These are phyloP conservation scores for Aquilaria sinensis DNA, from an alignment of 345 rosid genomes.

Conservation along the genomic window DNA sequence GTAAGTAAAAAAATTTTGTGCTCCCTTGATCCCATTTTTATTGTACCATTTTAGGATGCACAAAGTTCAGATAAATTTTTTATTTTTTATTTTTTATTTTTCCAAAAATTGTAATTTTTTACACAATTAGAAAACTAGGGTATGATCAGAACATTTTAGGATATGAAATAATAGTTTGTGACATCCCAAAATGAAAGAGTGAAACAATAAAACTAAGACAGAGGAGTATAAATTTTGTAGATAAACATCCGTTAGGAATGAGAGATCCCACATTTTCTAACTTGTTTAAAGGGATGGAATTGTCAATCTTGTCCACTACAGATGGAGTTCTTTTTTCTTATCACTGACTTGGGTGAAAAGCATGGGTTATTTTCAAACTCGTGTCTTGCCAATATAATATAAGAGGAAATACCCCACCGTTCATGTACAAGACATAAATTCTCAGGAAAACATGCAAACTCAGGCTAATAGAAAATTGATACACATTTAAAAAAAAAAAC, in stretches of 20 bases:
- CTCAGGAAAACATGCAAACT: slow-evolving; percentile 31
- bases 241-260: background rate
- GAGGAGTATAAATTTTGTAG: background rate
- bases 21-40: too few species aligned
- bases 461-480: background rate
- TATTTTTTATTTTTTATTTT: too few species aligned
- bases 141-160: too few species aligned
- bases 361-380: slow-evolving; percentile 17
- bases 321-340: background rate
- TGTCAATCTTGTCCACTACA: background rate
- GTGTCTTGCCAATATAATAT: slow-evolving; percentile 10
- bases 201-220: background rate
- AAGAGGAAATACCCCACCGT: slow-evolving; percentile 32
- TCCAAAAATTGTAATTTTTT: too few species aligned
- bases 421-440: slow-evolving; percentile 28
- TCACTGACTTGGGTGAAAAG: slow-evolving; percentile 22
- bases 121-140: too few species aligned
- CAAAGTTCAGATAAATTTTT: too few species aligned
- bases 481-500: background rate
- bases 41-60: too few species aligned
- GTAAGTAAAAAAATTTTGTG: too few species aligned
- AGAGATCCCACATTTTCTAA: background rate
- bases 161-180: too few species aligned
- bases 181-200: too few species aligned
- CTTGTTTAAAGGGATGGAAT: background rate